Evolutionary conservation across 192 early-diverging fungal species (phyloP), one percentile per base, ranked within the genome.

Genomic region (Diversispora eburnea): DNA sequence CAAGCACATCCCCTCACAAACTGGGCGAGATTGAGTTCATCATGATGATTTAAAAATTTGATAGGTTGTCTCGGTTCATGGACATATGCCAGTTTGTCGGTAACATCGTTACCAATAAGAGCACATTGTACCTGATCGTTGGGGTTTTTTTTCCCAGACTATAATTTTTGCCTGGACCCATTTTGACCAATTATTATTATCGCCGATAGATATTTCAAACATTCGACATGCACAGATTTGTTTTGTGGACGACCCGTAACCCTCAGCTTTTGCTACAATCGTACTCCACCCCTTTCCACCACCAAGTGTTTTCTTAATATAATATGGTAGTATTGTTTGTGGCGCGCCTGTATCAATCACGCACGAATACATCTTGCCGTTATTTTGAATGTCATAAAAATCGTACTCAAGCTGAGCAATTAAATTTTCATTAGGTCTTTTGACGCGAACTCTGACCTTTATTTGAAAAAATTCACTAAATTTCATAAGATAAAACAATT

Each of bases 391-490:
- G 19, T 72, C 22, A 47, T 48, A 49, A 60, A 72, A 72, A n/a
- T 72, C 33, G 55, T 69, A 68, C 0, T 4, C 1, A 56, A 69
- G 4, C 13, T 19, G 48, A n/a, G 3, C 51, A 33, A 69, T 69
- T 55, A 41, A 55, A 55, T 43, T 42, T 69, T 69, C 52, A 45
- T 55, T 55, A 0, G 67, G 51, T 43, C 52, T 70, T 70, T 15
- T 70, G 52, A 70, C 52, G 42, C 39, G 39, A 56, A 70, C 19
- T 57, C 67, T 70, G 54, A 70, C 13, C 68, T 70, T 70, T 70
- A 70, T 70, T 70, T 70, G 39, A n/a, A 57, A 56, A 70, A 66
- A 8, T 66, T 66, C n/a, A 49, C 33, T 67, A 49, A 67, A 67
- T 67, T 69, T n/a, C n/a, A n/a, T n/a, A n/a, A n/a, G n/a, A n/a